These are phyloP conservation scores for Symbiodinium natans DNA, from an alignment of 73 alveolate genomes.

Conservation along the genomic window DNA sequence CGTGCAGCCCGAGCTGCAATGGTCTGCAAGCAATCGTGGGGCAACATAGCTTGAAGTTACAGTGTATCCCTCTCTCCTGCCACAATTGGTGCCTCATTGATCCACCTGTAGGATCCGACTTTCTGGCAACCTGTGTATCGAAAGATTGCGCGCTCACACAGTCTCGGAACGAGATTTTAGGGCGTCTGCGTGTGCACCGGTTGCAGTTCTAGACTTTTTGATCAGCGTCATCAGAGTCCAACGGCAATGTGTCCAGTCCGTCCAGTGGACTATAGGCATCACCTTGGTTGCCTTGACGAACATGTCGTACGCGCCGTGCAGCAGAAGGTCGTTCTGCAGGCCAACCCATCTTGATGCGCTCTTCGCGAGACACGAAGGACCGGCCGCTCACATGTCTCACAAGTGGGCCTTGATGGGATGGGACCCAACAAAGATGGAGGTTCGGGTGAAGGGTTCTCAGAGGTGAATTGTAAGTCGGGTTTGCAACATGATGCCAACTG, in stretches of 20 bases:
- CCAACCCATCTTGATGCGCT: constrained; percentile 32
- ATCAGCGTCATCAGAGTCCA: too few species aligned
- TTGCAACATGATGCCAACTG: too few species aligned
- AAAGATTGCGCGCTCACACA: neutral
- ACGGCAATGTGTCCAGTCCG: neutral
- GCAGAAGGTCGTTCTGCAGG: constrained; percentile 48
- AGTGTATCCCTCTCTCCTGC: too few species aligned
- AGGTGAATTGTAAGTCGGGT: too few species aligned
- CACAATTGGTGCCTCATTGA: constrained; percentile 83
- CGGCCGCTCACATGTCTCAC: constrained; percentile 81
- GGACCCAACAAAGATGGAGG: too few species aligned
- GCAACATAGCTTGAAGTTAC: neutral
- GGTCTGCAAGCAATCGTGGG: neutral
- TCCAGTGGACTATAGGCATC: neutral
- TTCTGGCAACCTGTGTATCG: neutral
- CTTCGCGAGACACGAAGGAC: constrained; percentile 24
- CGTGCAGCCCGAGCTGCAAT: constrained; percentile 25
- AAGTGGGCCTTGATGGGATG: constrained; percentile 22
- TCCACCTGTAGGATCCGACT: constrained; percentile 39
- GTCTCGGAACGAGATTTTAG: too few species aligned
- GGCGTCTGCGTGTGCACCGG: too few species aligned
- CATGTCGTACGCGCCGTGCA: neutral
- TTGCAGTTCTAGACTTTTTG: too few species aligned
- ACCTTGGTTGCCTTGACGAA: too few species aligned
- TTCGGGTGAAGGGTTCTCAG: neutral